A percentile compares a stretch with the other conserved stretches of the same genome.
Evolutionary conservation across 2,329 filamentous ascomycete species (phyloP).

Genomic region (Apiospora koreana): DNA sequence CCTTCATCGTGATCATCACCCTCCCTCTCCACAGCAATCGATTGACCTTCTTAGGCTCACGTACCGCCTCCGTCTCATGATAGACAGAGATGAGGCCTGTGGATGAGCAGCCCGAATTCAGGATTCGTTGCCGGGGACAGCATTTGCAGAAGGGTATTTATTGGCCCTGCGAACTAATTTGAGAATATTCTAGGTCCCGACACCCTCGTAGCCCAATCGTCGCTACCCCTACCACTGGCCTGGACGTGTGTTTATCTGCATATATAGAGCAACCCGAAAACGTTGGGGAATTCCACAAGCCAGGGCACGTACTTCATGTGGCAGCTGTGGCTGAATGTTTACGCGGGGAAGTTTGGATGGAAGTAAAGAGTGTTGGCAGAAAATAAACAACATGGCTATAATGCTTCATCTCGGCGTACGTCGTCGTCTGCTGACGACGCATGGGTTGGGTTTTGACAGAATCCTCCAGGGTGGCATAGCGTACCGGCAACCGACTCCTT

Average conservation of each 20-base stretch:
- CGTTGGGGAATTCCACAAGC: background rate
- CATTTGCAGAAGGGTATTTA: too few species aligned
- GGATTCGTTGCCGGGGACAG: background rate
- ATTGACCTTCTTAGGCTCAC: background rate
- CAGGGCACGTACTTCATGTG: background rate
- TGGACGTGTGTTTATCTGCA: background rate
- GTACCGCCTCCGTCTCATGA: background rate
- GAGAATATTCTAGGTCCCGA: background rate
- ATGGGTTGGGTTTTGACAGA: background rate
- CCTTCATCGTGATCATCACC: background rate
- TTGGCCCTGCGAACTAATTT: background rate
- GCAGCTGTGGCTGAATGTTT: background rate
- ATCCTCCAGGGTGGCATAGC: background rate
- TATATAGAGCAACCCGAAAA: too few species aligned
- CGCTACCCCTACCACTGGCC: background rate
- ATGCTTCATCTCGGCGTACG: background rate
- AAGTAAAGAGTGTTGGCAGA: too few species aligned
- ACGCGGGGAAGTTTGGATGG: background rate
- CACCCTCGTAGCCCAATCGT: background rate
- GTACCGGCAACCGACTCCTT: background rate
- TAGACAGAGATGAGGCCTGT: background rate
- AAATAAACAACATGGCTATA: too few species aligned
- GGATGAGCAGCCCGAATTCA: background rate
- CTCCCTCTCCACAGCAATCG: background rate
- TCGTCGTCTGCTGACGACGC: background rate